phyloP scores from a whole-genome alignment of 805 yeast species.

The Suhomyces pyralidae region DNA sequence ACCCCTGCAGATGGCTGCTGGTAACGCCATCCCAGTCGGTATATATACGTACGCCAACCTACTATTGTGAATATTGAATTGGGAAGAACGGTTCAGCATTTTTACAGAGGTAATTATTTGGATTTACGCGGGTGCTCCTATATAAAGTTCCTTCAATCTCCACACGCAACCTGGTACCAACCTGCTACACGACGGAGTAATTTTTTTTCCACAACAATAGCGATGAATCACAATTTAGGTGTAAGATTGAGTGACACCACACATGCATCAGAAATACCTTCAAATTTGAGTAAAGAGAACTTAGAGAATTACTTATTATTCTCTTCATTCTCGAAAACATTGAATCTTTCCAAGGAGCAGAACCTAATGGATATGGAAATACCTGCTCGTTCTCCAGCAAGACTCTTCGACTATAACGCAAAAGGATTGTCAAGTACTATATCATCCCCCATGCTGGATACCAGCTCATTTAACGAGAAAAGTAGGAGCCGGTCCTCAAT shows the following conservation, averaged over 20 bases:
- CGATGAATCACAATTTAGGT: neutral
- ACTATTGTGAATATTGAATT: neutral
- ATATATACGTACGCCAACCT: neutral
- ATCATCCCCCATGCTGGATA: slow-evolving; percentile 15
- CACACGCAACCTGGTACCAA: neutral
- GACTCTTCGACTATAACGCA: neutral
- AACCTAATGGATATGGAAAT: neutral
- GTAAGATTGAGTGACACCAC: neutral
- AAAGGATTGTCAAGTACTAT: neutral
- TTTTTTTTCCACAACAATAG: neutral
- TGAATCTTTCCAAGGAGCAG: neutral
- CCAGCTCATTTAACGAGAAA: slow-evolving; percentile 17
- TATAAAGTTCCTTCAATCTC: neutral
- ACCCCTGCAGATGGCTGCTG: neutral
- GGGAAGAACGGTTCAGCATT: neutral
- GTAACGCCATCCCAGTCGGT: neutral
- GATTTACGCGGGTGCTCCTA: neutral
- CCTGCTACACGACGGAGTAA: neutral
- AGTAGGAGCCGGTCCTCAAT: slow-evolving; percentile 13
- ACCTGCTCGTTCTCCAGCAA: neutral
- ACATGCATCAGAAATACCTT: neutral
- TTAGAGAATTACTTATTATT: neutral
- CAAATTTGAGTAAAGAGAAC: neutral
- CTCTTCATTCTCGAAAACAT: neutral
- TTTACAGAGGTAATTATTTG: neutral